Conservation (phyloP, 2,329 filamentous ascomycete genomes). For the Xylaria sp. region DNA sequence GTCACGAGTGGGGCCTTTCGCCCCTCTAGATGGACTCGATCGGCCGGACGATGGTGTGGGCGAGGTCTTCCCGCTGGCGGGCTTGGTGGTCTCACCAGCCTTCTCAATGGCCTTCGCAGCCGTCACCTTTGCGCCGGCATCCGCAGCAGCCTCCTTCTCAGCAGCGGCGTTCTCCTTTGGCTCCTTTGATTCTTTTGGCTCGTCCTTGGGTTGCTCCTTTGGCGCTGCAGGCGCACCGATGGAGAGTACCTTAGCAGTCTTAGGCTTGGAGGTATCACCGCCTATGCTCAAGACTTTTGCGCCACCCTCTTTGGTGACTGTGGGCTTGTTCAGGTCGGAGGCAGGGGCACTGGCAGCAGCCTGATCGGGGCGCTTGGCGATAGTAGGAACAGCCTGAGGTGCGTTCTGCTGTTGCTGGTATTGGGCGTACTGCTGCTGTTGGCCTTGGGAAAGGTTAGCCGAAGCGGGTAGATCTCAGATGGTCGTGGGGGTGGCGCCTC, state of each 20-base stretch:
- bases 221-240: conserved; percentile 70
- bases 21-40: conserved; percentile 76
- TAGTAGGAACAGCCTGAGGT: conserved; percentile 60
- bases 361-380: conserved; percentile 70
- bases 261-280: conserved; percentile 61
- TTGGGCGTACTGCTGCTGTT: conserved; percentile 64
- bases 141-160: conserved; percentile 49
- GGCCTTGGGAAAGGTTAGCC: conserved; percentile 48
- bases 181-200: conserved; percentile 46
- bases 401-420: conserved; percentile 61
- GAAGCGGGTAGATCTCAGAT: background rate
- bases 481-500: conserved; percentile 22
- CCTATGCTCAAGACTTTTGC: conserved; percentile 73
- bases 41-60: conserved; percentile 85
- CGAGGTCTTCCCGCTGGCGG: conserved; percentile 76
- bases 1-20: conserved; percentile 68
- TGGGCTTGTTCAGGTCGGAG: conserved; percentile 60
- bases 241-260: conserved; percentile 77
- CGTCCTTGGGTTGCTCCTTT: conserved; percentile 62
- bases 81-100: conserved; percentile 75
- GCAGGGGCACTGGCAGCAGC: conserved; percentile 50
- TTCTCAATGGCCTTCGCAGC: conserved; percentile 93
- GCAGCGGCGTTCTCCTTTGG: conserved; percentile 47
- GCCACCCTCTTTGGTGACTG: conserved; percentile 64
- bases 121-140: conserved; percentile 80